Percentiles rank a stretch among this genome's conserved stretches.
These are phyloP conservation scores for Smittium culicis DNA, from an alignment of 371 early-diverging fungal genomes.

Conservation along the genomic window DNA sequence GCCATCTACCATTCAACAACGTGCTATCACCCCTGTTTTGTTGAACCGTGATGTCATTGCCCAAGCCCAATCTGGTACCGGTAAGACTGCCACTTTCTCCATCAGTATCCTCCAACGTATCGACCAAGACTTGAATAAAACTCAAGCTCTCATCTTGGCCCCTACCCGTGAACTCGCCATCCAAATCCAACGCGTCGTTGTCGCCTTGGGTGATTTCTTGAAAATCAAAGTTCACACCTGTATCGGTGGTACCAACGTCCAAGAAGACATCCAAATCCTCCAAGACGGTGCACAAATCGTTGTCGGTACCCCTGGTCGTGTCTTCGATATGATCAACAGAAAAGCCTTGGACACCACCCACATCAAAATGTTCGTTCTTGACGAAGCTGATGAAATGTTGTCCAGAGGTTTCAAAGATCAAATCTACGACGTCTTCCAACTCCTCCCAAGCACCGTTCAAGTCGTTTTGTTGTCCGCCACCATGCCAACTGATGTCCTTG, in stretches of 20 bases:
- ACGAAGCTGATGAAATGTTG: slow-evolving; percentile 99
- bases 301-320: slow-evolving; percentile 99
- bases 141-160: slow-evolving; percentile 95
- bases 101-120: slow-evolving; percentile 92
- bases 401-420: slow-evolving; percentile 97
- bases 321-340: slow-evolving; percentile 96
- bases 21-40: slow-evolving; percentile 89
- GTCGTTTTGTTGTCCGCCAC: slow-evolving; percentile 98
- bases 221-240: slow-evolving; percentile 87
- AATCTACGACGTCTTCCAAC: slow-evolving; percentile 94
- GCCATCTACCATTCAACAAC: slow-evolving; percentile 96
- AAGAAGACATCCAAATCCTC: slow-evolving; percentile 82
- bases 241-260: slow-evolving; percentile 90
- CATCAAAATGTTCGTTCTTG: slow-evolving; percentile 95
- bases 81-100: slow-evolving; percentile 99
- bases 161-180: slow-evolving; percentile 99
- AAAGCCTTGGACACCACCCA: slow-evolving; percentile 67
- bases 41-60: slow-evolving; percentile 94
- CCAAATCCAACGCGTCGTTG: slow-evolving; percentile 90
- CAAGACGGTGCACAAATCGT: slow-evolving; percentile 87
- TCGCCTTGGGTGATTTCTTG: slow-evolving; percentile 88
- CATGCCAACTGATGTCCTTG: slow-evolving; percentile 92
- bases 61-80: slow-evolving; percentile 99
- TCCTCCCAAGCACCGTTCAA: slow-evolving; percentile 85
- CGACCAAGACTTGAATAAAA: slow-evolving; percentile 64